Base-by-base conservation (phyloP, 495 filamentous ascomycete genomes). In the Elaphomyces granulatus region DNA sequence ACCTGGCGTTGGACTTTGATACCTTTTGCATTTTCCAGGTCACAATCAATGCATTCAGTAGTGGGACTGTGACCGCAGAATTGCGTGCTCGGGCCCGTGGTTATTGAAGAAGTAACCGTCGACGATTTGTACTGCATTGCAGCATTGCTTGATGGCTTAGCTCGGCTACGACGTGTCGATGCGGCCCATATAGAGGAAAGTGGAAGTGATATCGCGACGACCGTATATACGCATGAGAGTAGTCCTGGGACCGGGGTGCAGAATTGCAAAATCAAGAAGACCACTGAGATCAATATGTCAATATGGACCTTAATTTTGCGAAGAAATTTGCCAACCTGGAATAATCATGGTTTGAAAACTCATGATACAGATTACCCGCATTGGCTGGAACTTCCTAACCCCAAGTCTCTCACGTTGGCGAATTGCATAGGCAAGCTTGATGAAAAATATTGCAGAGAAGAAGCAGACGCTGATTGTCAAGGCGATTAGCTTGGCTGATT, bases 171-270 rank as follows among this genome's bases (percentile, higher is more conserved):
- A 28, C 6, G 23, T 6, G 23, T 28, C 12, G 23, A 28, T 6
- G 23, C 65, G 43, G 74, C 86, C 86, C 74, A 92, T 47, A 93
- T 73, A 3, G 78, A 78, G 15, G 83, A 87, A 2, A 94, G 70
- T 0, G 86, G 86, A 2, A 90, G 71, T 32, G 80, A 80, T 42
- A 92, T 65, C 32, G 76, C 67, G 28, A 84, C 78, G 2, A 80
- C 61, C 8, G 81, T 84, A 2, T 78, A 54, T 12, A 75, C 66
- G 33, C 81, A 65, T 30, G 80, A 71, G 41, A 59, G 54, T 26
- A 82, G 59, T 38, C 77, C 70, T 2, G 74, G 72, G 44, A 81
- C 71, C 15, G 44, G 46, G 12, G 54, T 40, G 51, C 70, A 83
- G 53, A 71, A 84, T 44, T 83, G 68, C 15, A 85, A 53, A 44